A percentile compares a stretch with the other conserved stretches of the same genome.
These are phyloP conservation scores for Trypanosoma rangeli DNA, from an alignment of 208 protist species.

Conservation along the genomic window DNA sequence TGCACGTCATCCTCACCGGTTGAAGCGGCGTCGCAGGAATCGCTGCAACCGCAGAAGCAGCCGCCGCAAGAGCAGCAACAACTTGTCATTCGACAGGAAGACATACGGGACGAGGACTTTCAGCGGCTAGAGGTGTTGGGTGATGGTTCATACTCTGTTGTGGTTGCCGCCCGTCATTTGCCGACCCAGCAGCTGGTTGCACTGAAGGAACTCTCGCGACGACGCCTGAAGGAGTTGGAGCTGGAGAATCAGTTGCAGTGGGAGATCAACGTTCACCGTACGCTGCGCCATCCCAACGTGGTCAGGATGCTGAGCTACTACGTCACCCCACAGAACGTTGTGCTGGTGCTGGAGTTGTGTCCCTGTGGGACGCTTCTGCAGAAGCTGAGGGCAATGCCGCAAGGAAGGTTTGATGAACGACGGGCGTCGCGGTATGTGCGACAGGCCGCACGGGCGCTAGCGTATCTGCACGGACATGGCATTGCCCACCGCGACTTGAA, in stretches of 20 bases:
- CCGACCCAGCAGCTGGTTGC: slow-evolving; percentile 56
- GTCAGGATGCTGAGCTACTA: slow-evolving; percentile 87
- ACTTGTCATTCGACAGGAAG: slow-evolving; percentile 48
- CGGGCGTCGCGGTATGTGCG: slow-evolving; percentile 55
- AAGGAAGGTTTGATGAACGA: slow-evolving; percentile 42
- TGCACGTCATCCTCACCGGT: background rate
- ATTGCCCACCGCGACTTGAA: slow-evolving; percentile 92
- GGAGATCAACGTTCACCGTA: slow-evolving; percentile 86
- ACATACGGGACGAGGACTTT: slow-evolving; percentile 67
- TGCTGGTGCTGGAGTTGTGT: slow-evolving; percentile 83
- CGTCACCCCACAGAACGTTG: slow-evolving; percentile 38
- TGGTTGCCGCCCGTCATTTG: slow-evolving; percentile 65
- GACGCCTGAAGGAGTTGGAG: slow-evolving; percentile 28
- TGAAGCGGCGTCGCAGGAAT: slow-evolving; percentile 1
- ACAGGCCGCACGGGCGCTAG: slow-evolving; percentile 67
- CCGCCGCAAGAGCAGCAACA: background rate
- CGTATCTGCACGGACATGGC: slow-evolving; percentile 67
- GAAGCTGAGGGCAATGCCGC: slow-evolving; percentile 31
- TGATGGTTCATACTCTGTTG: slow-evolving; percentile 73
- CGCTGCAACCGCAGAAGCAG: background rate
- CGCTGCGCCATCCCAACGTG: slow-evolving; percentile 77
- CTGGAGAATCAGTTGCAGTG: slow-evolving; percentile 62
- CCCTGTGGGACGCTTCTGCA: slow-evolving; percentile 56
- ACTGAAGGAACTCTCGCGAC: slow-evolving; percentile 67
- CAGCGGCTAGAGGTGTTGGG: slow-evolving; percentile 57